Conservation (phyloP, 2,329 filamentous ascomycete species). For the Colletotrichum eleusines region DNA sequence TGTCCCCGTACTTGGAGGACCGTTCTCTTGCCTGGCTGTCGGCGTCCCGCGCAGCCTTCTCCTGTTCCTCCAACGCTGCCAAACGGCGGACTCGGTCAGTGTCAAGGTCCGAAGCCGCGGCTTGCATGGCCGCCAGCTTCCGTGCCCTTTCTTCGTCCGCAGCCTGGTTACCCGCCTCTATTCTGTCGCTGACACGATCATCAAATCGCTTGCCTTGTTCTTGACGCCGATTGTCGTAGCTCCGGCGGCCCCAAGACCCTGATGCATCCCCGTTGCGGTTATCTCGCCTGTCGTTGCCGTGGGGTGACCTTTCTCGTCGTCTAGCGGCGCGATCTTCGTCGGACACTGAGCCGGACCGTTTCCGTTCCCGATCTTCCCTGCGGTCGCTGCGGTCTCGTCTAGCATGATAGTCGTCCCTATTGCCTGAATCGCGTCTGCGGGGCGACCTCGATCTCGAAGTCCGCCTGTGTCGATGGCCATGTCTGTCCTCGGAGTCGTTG, state of each 20-base stretch:
- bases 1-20: constrained; percentile 72
- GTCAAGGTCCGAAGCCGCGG: constrained; percentile 77
- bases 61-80: constrained; percentile 73
- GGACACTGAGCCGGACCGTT: constrained; percentile 46
- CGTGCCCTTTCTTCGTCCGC: constrained; percentile 70
- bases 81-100: constrained; percentile 76
- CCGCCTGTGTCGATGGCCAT: constrained; percentile 37
- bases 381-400: constrained; percentile 37
- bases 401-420: constrained; percentile 15
- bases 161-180: constrained; percentile 46
- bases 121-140: constrained; percentile 80
- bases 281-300: constrained; percentile 42
- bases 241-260: constrained; percentile 41
- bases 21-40: constrained; percentile 73
- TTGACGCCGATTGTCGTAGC: constrained; percentile 41
- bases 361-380: constrained; percentile 49
- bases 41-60: constrained; percentile 72
- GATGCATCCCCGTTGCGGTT: constrained; percentile 43
- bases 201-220: constrained; percentile 44
- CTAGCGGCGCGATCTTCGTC: constrained; percentile 49
- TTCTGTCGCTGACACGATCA: constrained; percentile 38
- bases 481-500: constrained; percentile 39
- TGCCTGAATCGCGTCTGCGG: constrained; percentile 36
- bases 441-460: constrained; percentile 31
- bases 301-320: constrained; percentile 43